Evolutionary conservation across 805 yeast species (phyloP).

Genomic region (Starmerella stellata): DNA sequence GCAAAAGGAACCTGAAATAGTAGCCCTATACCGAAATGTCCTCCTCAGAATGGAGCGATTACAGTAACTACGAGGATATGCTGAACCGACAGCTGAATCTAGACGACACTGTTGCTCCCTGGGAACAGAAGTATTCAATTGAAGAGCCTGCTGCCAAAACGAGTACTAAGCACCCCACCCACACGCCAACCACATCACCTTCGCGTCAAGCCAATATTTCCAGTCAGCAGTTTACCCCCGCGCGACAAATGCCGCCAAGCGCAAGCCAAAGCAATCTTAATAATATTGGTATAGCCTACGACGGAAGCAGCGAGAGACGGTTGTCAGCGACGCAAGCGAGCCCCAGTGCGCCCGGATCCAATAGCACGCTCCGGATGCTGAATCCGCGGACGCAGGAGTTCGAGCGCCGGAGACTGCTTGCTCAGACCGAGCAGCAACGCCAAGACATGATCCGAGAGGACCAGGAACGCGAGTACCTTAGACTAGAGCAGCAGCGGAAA

Average conservation of each 20-base stretch:
- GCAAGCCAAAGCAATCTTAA: neutral
- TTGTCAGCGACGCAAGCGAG: neutral
- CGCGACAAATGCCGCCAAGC: neutral
- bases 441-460: conserved; percentile 1
- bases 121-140: neutral
- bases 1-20: too few species aligned
- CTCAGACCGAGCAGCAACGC: conserved; percentile 2
- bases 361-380: neutral
- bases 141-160: too few species aligned
- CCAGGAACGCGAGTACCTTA: conserved; percentile 1
- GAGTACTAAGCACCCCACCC: too few species aligned
- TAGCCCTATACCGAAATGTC: too few species aligned
- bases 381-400: conserved; percentile 2
- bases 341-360: neutral
- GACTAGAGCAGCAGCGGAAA: neutral
- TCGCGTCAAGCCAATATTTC: too few species aligned
- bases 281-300: neutral
- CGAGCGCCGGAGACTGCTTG: conserved; percentile 2
- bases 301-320: neutral
- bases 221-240: neutral
- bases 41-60: neutral
- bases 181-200: too few species aligned
- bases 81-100: neutral
- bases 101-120: neutral
- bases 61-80: neutral